Evolutionary conservation across 1,139 yeast genomes (phyloP).

Genomic region (Nematodospora anomalae): DNA sequence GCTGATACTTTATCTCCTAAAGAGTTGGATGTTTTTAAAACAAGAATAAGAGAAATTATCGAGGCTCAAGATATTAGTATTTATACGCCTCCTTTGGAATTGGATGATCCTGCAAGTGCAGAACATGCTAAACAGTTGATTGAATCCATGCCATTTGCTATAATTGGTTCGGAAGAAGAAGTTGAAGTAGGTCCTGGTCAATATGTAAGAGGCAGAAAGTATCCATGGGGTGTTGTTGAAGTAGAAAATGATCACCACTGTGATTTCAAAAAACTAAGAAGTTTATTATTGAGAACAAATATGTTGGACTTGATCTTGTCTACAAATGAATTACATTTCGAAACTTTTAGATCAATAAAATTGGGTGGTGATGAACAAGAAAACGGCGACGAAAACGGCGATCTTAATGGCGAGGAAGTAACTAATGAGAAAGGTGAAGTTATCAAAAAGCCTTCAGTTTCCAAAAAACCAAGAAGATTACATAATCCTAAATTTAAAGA

Average conservation of each 20-base stretch:
- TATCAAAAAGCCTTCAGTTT: constrained; percentile 29
- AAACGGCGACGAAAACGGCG: constrained; percentile 25
- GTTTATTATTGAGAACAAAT: constrained; percentile 85
- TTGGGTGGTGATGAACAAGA: constrained; percentile 61
- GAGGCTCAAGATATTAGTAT: constrained; percentile 90
- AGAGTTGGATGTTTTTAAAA: constrained; percentile 81
- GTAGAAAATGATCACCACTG: constrained; percentile 95
- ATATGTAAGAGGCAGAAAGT: constrained; percentile 84
- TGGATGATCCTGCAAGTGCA: constrained; percentile 71
- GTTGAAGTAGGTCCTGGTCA: constrained; percentile 75
- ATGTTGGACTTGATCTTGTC: constrained; percentile 85
- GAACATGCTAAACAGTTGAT: constrained; percentile 82
- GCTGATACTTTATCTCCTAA: constrained; percentile 86
- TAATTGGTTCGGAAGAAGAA: constrained; percentile 88
- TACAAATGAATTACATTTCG: constrained; percentile 92
- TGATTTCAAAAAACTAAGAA: constrained; percentile 90
- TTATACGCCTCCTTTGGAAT: constrained; percentile 82
- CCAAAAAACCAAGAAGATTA: constrained; percentile 50
- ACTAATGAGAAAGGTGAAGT: constrained; percentile 37
- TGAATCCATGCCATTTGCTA: constrained; percentile 91
- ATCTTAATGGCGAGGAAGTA: constrained; percentile 24
- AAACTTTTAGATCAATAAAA: constrained; percentile 79
- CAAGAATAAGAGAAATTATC: constrained; percentile 84
- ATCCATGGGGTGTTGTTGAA: constrained; percentile 97
- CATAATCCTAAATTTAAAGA: constrained; percentile 93